Percentiles rank a stretch among this genome's conserved stretches.
Conservation (phyloP, 306 rosid genomes). For the Vicia faba region DNA sequence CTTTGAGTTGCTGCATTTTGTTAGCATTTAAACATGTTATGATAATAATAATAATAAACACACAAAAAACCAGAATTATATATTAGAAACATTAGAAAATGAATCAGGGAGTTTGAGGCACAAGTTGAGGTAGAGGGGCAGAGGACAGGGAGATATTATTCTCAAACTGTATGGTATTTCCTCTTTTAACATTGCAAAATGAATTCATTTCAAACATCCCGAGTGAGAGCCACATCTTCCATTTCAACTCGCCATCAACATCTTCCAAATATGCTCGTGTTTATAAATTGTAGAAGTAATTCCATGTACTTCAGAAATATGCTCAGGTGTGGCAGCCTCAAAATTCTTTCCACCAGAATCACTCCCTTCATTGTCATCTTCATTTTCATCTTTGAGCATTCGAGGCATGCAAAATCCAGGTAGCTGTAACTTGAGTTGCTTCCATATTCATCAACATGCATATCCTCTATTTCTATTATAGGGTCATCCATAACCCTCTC, state of each 20-base stretch:
- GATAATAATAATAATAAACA: too few relatives aligned
- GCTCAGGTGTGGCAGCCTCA: conserved; percentile 97
- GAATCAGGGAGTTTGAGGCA: conserved; percentile 59
- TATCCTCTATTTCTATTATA: conserved; percentile 96
- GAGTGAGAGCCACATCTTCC: conserved; percentile 94
- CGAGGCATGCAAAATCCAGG: conserved; percentile 97
- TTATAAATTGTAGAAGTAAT: conserved; percentile 50
- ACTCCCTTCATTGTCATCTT: conserved; percentile 82
- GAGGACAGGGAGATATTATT: conserved; percentile 44
- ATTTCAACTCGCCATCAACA: conserved; percentile 97
- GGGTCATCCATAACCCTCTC: conserved; percentile 94
- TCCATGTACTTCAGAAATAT: conserved; percentile 58
- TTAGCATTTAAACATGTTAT: too few relatives aligned
- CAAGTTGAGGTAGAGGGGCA: conserved; percentile 60
- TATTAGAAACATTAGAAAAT: too few relatives aligned
- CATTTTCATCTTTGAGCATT: conserved; percentile 83
- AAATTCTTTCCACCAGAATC: conserved; percentile 92
- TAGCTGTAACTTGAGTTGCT: conserved; percentile 93
- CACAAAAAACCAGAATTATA: too few relatives aligned
- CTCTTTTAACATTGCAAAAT: conserved; percentile 46
- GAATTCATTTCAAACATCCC: conserved; percentile 63
- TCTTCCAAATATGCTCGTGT: conserved; percentile 93
- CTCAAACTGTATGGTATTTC: conserved; percentile 46
- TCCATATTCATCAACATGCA: conserved; percentile 99
- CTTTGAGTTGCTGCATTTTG: too few relatives aligned